phyloP scores from a whole-genome alignment of 805 yeast species.

The Zygosaccharomyces lentus region DNA sequence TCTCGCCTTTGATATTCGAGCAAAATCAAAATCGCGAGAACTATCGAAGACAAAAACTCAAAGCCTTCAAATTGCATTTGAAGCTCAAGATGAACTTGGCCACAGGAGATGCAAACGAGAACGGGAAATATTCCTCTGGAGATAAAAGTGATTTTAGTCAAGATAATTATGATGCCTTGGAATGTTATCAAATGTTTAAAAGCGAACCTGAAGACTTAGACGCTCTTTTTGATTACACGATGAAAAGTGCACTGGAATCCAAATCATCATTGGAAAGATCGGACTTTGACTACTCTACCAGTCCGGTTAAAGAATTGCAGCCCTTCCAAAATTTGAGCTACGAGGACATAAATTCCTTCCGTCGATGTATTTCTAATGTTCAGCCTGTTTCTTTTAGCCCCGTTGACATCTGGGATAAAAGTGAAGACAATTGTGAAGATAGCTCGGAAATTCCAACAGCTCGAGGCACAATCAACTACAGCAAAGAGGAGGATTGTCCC shows the following conservation, averaged over 20 bases:
- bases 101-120: background rate
- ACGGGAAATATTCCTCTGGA: background rate
- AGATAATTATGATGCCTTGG: background rate
- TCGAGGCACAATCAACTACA: background rate
- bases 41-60: conserved; percentile 11
- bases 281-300: background rate
- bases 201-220: conserved; percentile 17
- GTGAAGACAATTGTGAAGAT: background rate
- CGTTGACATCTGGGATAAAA: background rate
- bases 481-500: conserved; percentile 4
- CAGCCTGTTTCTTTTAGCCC: background rate
- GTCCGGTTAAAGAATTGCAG: conserved; percentile 2
- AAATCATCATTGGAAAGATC: background rate
- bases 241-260: conserved; percentile 8
- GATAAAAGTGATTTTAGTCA: background rate
- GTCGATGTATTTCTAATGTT: background rate
- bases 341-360: conserved; percentile 3
- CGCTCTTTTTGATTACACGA: conserved; percentile 19
- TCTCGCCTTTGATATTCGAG: conserved; percentile 3
- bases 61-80: conserved; percentile 8
- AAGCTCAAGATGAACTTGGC: conserved; percentile 7
- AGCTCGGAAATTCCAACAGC: background rate
- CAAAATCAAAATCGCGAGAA: background rate
- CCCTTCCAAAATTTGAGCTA: conserved; percentile 12
- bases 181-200: conserved; percentile 17